These are phyloP conservation scores for Candida multigemmis DNA, from an alignment of 805 yeast genomes.

Conservation along the genomic window DNA sequence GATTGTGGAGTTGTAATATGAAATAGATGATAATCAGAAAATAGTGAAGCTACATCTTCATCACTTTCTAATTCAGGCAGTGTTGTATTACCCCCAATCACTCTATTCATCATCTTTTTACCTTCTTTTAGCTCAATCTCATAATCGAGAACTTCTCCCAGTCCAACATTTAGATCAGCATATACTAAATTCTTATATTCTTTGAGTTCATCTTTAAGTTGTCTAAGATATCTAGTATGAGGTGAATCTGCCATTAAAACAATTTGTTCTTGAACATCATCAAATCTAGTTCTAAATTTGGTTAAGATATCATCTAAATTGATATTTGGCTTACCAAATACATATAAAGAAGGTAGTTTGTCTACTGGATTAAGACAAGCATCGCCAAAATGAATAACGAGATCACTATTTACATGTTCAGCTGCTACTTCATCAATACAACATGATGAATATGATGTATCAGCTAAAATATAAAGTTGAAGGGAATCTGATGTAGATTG, in stretches of 20 bases:
- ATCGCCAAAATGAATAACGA: conserved; percentile 89
- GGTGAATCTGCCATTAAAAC: conserved; percentile 73
- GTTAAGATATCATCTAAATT: conserved; percentile 30
- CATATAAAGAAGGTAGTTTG: conserved; percentile 66
- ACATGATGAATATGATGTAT: conserved; percentile 91
- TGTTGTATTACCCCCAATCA: conserved; percentile 8
- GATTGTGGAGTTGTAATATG: conserved; percentile 70
- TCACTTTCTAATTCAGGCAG: too few relatives aligned
- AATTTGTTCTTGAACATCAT: conserved; percentile 30
- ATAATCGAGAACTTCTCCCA: too few relatives aligned
- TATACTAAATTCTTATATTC: conserved; percentile 18
- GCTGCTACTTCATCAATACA: conserved; percentile 97
- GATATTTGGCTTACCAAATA: conserved; percentile 62
- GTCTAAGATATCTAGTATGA: conserved; percentile 36
- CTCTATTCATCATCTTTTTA: conserved; percentile 14
- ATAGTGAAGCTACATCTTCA: conserved; percentile 14
- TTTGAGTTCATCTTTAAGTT: conserved; percentile 25
- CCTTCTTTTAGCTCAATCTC: conserved; percentile 1
- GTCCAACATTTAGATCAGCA: too few relatives aligned
- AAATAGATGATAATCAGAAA: conserved; percentile 47
- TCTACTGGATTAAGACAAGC: conserved; percentile 82
- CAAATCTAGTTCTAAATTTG: conserved; percentile 35
- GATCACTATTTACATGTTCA: conserved; percentile 78
- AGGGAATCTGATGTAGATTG: conserved; percentile 27
- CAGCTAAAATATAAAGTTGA: conserved; percentile 90